Evolutionary conservation across 1,284 basidiomycete genomes (phyloP), one percentile per base, ranked within the genome.

Genomic region (Boletus smithii): DNA sequence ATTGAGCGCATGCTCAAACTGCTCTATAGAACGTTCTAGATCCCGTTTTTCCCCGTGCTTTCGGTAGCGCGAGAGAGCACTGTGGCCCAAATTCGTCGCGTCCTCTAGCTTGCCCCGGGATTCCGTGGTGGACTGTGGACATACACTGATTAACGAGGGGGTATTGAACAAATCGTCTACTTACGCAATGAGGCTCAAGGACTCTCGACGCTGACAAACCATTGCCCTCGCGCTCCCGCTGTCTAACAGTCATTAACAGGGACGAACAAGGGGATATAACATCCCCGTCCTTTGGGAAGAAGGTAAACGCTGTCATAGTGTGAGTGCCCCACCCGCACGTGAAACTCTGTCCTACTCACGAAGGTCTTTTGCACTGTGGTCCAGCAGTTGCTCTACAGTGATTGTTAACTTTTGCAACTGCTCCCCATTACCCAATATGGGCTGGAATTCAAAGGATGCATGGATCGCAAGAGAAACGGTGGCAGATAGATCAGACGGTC

Each of bases 1-100:
- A 30, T 44, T 17, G 10, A 55, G 36, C 18, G 39, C 49, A 5
- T 17, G 22, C 20, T 50, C 44, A 30, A 53, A 51, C 13, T 44
- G 37, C 22, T 29, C 39, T 8, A 41, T 41, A 20, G 53, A 32
- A 29, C 22, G n/a, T 2, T 55, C 49, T 3, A 53, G 42, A 32
- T 51, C 26, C 26, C 10, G n/a, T n/a, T n/a, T n/a, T n/a, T n/a
- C n/a, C n/a, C n/a, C n/a, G n/a, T n/a, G n/a, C n/a, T n/a, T n/a
- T 26, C 30, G 8, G 31, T 44, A 53, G 13, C 23, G 34, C 3
- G 16, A 41, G 1, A 52, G 23, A 11, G 37, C 16, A 8, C 6
- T 22, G 31, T 41, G 38, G 1, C 44, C 51, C 2, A 40, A 14
- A 20, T 46, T 38, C 9, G 49, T 48, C 20, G 24, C 24, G 7